Conservation (phyloP, 441 rosid genomes). For the Euphorbia corollata region DNA sequence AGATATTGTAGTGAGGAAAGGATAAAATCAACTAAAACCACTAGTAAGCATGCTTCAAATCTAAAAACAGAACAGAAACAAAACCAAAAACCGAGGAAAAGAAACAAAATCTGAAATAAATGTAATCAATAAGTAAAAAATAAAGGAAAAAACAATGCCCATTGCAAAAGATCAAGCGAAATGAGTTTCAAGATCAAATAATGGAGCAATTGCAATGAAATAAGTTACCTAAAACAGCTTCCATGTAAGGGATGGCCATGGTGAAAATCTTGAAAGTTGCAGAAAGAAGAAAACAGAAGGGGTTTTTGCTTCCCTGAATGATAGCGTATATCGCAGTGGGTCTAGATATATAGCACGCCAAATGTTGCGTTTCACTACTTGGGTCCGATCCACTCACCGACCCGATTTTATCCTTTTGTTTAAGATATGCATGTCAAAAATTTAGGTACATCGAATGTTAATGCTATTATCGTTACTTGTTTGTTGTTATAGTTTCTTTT, state of each 20-base stretch:
- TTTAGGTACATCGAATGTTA: no score
- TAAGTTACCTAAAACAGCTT: conserved; percentile 60
- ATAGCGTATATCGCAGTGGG: not conserved
- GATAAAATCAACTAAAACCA: not conserved
- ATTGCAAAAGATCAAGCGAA: not conserved
- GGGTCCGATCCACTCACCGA: not conserved
- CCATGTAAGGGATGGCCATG: conserved; percentile 92
- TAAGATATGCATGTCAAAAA: no score
- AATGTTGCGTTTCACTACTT: conserved; percentile 3
- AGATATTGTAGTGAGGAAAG: not conserved
- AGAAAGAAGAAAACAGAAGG: not conserved
- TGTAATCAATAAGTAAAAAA: not conserved
- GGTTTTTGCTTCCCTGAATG: conserved; percentile 10
- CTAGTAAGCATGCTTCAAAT: not conserved
- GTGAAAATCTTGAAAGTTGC: conserved; percentile 11
- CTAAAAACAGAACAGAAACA: not conserved
- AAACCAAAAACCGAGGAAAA: not conserved
- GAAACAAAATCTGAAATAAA: not conserved
- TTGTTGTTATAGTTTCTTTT: no score
- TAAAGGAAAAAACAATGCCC: not conserved
- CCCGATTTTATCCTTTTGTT: not conserved
- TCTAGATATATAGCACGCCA: not conserved
- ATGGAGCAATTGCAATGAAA: not conserved
- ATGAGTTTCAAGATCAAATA: not conserved
- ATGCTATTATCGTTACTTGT: no score